Evolutionary conservation across 768 basidiomycete genomes (phyloP).

Genomic region (Suillus lakei): DNA sequence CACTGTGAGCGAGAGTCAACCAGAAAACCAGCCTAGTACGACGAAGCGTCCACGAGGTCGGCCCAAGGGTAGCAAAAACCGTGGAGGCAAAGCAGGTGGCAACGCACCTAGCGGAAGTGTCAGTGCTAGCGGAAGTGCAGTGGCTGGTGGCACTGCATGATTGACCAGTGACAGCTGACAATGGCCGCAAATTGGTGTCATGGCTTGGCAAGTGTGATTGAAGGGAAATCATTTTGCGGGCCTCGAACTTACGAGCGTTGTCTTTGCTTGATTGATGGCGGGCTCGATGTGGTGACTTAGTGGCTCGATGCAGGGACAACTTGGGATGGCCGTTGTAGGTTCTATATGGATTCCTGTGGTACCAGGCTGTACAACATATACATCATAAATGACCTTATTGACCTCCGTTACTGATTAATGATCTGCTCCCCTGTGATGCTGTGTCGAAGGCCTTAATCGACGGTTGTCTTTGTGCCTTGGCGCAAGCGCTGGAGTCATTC

Average conservation of each 20-base stretch:
- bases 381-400: neutral
- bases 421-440: constrained; percentile 3
- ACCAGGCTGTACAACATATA: constrained; percentile 1
- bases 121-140: constrained; percentile 19
- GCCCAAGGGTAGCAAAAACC: constrained; percentile 74
- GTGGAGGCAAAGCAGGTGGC: constrained; percentile 20
- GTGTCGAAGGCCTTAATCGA: neutral
- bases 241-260: neutral
- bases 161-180: constrained; percentile 1
- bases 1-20: constrained; percentile 25
- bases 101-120: constrained; percentile 4
- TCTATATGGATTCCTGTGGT: neutral
- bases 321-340: neutral
- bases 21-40: constrained; percentile 33
- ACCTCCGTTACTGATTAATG: neutral
- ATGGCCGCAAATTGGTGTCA: neutral
- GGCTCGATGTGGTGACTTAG: neutral
- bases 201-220: neutral
- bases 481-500: neutral
- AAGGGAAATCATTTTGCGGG: neutral
- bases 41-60: constrained; percentile 65
- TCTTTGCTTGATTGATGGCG: neutral
- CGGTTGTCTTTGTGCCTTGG: constrained; percentile 1
- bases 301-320: neutral
- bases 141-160: constrained; percentile 11